Evolutionary conservation across 148 eudicot genomes (phyloP), one percentile per base, ranked within the genome.

Genomic region (Rhododendron griersonianum): DNA sequence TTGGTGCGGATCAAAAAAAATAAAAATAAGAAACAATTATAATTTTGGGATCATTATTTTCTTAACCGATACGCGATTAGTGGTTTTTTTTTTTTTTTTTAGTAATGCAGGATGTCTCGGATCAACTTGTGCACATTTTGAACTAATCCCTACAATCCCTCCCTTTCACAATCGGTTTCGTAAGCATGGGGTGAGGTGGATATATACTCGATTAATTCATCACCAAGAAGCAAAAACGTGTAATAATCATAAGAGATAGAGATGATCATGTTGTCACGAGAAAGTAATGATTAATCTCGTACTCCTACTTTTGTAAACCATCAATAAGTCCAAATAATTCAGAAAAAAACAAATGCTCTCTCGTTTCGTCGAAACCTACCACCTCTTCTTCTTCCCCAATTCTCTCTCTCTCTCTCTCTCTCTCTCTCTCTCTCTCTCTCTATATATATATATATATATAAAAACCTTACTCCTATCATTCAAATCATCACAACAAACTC

Each of bases 71-170:
- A 10, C 0, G 7, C 0, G 1, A 5, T 41, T 41, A 41, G 45
- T 5, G n/a, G n/a, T 41, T 5, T 5, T 35, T 35, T 35, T 35
- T 35, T 35, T 2, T 35, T 35, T 35, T 6, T 41, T 6, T 39
- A 0, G 7, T 41, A 6, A 5, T 41, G 7, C 0, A 6, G 0
- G 7, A 0, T 41, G 45, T 41, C 7, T 41, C 45, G 45, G 0
- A 0, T 6, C 1, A 41, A 0, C 0, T 41, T 6, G 45, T 41
- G 45, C 7, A 41, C 1, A 41, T 5, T 8, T 41, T 41, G 0
- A 0, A 41, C 1, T 5, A 41, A 41, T 41, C 0, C 0, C 0
- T 41, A 41, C 45, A 5, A 41, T 41, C 1, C 0, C 1, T 41
- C 1, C 1, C n/a, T n/a, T n/a, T n/a, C 1, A 5, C 44, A 5